These are phyloP conservation scores for Nemania diffusa DNA, from an alignment of 2,329 filamentous ascomycete genomes.

Conservation along the genomic window DNA sequence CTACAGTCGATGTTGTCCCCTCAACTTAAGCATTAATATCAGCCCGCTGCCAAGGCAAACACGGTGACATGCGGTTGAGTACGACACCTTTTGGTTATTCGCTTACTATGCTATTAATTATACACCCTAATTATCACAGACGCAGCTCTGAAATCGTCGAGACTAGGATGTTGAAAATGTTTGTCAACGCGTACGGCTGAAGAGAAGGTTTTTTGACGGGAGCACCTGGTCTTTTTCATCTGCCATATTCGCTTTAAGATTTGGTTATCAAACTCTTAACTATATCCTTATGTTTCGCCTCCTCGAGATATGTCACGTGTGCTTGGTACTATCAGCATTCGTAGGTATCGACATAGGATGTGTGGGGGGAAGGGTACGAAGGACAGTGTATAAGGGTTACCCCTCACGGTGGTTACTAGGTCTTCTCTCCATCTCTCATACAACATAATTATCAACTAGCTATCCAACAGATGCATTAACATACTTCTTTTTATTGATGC, in stretches of 20 bases:
- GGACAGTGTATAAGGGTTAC: too few relatives aligned
- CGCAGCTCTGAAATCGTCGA: background rate
- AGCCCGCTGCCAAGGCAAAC: background rate
- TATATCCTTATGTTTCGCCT: too few relatives aligned
- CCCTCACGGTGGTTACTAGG: too few relatives aligned
- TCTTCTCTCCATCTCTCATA: too few relatives aligned
- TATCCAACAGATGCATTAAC: too few relatives aligned
- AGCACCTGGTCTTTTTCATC: background rate
- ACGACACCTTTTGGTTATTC: background rate
- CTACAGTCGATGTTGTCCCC: background rate
- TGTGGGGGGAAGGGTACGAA: too few relatives aligned
- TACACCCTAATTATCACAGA: too few relatives aligned
- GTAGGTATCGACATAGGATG: background rate
- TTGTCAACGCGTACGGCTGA: background rate
- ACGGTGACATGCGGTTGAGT: constrained; percentile 10
- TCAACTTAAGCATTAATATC: background rate
- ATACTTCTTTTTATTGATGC: too few relatives aligned
- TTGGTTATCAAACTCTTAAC: too few relatives aligned
- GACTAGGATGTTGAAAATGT: background rate
- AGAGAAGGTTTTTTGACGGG: background rate
- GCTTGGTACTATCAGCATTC: background rate
- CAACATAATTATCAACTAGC: too few relatives aligned
- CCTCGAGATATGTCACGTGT: too few relatives aligned
- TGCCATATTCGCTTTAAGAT: background rate
- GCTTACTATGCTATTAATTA: constrained; percentile 13